Conservation (phyloP, 2,329 filamentous ascomycete species). For the Calonectria hongkongensis region DNA sequence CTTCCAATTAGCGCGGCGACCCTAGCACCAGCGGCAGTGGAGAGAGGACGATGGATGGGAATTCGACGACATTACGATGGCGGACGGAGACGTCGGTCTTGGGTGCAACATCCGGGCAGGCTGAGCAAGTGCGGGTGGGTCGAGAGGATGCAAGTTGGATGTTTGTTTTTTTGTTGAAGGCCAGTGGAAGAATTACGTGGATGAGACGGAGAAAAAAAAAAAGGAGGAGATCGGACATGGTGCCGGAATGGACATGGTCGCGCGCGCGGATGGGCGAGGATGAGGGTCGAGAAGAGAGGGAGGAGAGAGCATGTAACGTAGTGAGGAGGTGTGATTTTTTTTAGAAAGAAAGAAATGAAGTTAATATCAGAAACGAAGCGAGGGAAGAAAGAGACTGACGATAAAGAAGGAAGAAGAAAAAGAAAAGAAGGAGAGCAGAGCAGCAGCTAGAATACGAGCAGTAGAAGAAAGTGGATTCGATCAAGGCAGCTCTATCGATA, state of each 20-base stretch:
- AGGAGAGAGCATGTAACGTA: neutral
- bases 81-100: conserved; percentile 44
- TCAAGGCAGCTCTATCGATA: conserved; percentile 15
- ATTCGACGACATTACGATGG: conserved; percentile 45
- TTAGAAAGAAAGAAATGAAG: conserved; percentile 17
- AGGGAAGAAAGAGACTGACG: neutral
- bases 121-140: conserved; percentile 48
- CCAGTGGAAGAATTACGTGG: conserved; percentile 37
- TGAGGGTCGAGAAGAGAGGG: neutral
- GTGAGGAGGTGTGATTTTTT: neutral
- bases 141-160: conserved; percentile 47
- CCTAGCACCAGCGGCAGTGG: conserved; percentile 46
- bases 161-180: conserved; percentile 30
- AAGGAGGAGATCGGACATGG: conserved; percentile 18
- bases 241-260: conserved; percentile 16
- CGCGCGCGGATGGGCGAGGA: neutral
- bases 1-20: conserved; percentile 43
- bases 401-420: conserved; percentile 22
- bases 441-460: conserved; percentile 29
- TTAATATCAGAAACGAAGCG: conserved; percentile 7
- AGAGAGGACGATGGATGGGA: conserved; percentile 45
- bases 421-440: neutral
- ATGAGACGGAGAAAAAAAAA: conserved; percentile 33
- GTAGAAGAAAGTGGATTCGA: conserved; percentile 36
- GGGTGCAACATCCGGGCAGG: conserved; percentile 40